Evolutionary conservation across 208 protist genomes (phyloP).

Genomic region (Pavlovales sp.): DNA sequence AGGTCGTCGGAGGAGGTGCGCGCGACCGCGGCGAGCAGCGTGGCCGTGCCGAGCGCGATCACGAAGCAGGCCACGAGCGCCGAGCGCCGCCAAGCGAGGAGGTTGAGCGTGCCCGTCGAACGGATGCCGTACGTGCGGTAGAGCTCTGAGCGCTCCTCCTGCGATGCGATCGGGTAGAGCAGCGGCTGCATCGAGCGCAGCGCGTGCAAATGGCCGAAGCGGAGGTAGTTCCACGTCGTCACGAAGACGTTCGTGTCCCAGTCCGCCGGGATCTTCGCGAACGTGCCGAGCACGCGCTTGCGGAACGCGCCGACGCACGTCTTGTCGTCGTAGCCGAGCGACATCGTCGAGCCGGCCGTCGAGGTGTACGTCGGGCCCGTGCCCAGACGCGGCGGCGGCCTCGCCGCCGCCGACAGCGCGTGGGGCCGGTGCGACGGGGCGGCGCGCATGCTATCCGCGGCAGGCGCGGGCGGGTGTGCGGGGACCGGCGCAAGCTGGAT

Average conservation of each 20-base stretch:
- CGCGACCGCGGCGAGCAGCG: background rate
- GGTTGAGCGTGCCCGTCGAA: background rate
- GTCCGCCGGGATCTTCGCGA: background rate
- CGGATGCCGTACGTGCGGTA: background rate
- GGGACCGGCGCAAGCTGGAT: too few species aligned
- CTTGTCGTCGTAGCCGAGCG: background rate
- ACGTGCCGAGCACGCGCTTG: background rate
- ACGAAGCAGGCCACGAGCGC: background rate
- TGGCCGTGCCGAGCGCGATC: background rate
- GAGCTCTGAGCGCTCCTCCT: background rate
- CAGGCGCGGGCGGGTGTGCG: too few species aligned
- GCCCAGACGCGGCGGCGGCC: too few species aligned
- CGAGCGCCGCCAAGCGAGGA: background rate
- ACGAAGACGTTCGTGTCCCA: background rate
- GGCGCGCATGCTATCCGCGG: too few species aligned
- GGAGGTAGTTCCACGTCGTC: background rate
- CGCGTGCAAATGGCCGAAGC: background rate
- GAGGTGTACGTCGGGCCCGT: too few species aligned
- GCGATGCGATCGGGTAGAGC: background rate
- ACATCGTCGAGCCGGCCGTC: too few species aligned
- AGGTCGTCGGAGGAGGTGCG: background rate
- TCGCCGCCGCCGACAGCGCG: too few species aligned
- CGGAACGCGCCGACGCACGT: background rate
- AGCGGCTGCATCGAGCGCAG: background rate
- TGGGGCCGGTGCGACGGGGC: too few species aligned